Percentiles rank a stretch among this genome's conserved stretches.
phyloP scores from a whole-genome alignment of 768 basidiomycete species.

The Termitomyces sp. region DNA sequence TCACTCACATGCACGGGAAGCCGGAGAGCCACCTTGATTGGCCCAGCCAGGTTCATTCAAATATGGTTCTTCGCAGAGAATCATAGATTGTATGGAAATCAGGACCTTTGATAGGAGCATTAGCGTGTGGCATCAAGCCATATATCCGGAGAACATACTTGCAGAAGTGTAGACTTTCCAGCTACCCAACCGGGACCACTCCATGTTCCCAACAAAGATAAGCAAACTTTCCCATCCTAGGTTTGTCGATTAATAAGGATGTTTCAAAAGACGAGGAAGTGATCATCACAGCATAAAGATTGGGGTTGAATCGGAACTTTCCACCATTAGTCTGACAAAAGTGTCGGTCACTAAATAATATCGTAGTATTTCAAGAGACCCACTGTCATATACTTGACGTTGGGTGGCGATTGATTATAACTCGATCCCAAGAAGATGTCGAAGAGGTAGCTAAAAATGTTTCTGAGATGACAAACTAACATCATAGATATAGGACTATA shows the following conservation, averaged over 20 bases:
- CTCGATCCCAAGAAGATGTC: conserved; percentile 90
- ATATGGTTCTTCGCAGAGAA: conserved; percentile 91
- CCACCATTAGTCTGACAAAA: conserved; percentile 70
- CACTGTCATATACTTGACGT: conserved; percentile 59
- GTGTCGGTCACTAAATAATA: neutral
- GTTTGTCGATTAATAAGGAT: neutral
- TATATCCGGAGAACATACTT: conserved; percentile 37
- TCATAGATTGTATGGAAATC: conserved; percentile 96
- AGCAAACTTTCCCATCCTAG: conserved; percentile 91
- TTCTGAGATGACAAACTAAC: neutral
- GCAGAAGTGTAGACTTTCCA: conserved; percentile 84
- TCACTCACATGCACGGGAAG: conserved; percentile 68
- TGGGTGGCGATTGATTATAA: conserved; percentile 86
- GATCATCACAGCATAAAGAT: conserved; percentile 74
- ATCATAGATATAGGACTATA: conserved; percentile 25
- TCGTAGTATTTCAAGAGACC: conserved; percentile 8
- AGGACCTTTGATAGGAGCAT: conserved; percentile 64
- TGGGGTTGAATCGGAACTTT: conserved; percentile 90
- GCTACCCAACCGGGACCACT: conserved; percentile 88
- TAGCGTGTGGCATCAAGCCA: conserved; percentile 10
- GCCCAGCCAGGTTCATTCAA: conserved; percentile 92
- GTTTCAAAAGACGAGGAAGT: neutral
- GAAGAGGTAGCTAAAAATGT: conserved; percentile 43
- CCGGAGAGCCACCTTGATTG: conserved; percentile 60
- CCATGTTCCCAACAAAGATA: conserved; percentile 92